Percentiles rank a stretch among this genome's conserved stretches.
Evolutionary conservation across 345 rosid genomes (phyloP).

Genomic region (Aquilaria malaccensis): DNA sequence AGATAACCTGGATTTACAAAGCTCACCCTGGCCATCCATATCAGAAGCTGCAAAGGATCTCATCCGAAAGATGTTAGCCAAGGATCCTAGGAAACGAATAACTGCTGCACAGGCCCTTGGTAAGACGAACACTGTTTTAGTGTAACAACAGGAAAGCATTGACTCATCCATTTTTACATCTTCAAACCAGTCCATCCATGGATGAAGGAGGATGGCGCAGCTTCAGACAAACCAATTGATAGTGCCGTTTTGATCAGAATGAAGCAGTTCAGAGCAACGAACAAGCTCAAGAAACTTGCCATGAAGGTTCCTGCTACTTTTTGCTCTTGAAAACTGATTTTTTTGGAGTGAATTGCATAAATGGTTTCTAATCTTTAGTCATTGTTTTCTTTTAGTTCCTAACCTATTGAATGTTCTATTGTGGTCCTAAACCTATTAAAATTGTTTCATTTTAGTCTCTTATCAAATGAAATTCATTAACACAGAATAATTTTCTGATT

Average conservation of each 20-base stretch:
- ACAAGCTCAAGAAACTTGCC: constrained; percentile 89
- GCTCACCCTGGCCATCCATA: constrained; percentile 73
- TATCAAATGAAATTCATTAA: too few species aligned
- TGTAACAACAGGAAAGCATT: constrained; percentile 1
- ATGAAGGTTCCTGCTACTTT: constrained; percentile 43
- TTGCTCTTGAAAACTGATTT: too few species aligned
- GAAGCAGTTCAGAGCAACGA: constrained; percentile 88
- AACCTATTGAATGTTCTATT: too few species aligned
- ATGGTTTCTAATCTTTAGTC: too few species aligned
- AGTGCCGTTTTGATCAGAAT: constrained; percentile 76
- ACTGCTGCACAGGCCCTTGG: constrained; percentile 75
- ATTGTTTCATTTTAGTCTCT: too few species aligned
- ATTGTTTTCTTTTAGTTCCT: too few species aligned
- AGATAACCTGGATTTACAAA: constrained; percentile 59
- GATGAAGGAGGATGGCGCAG: constrained; percentile 48
- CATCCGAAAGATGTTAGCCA: constrained; percentile 52
- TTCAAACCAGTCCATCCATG: constrained; percentile 73
- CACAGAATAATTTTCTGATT: too few species aligned
- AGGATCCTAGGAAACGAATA: constrained; percentile 65
- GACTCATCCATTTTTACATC: not conserved
- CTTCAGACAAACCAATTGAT: constrained; percentile 69
- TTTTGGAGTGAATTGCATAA: too few species aligned
- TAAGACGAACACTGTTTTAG: constrained; percentile 21
- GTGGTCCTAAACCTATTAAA: too few species aligned
- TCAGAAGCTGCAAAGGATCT: constrained; percentile 77